Percentiles rank a stretch among this genome's conserved stretches.
These are phyloP conservation scores for Vitis vinifera DNA, from an alignment of 164 flowering plant genomes.

Conservation along the genomic window ASM3070453v1 NC_081810.1:405501-406000, in stretches of 20 bases:
- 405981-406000: no score
- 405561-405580: no score
- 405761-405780: slow-evolving; percentile 56
- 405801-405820: slow-evolving; percentile 21
- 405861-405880: no score
- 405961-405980: no score
- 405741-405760: slow-evolving; percentile 32
- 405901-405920: no score
- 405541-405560: no score
- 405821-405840: slow-evolving; percentile 34
- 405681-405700: slow-evolving; percentile 37
- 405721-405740: slow-evolving; percentile 29
- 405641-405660: slow-evolving; percentile 52
- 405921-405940: no score
- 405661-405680: slow-evolving; percentile 36
- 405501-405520: slow-evolving; percentile 1
- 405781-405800: slow-evolving; percentile 35
- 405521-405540: no score
- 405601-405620: slow-evolving; percentile 6
- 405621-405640: slow-evolving; percentile 47
- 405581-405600: no score
- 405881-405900: no score
- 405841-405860: no score
- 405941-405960: no score
- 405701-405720: slow-evolving; percentile 52